These are phyloP conservation scores for Myochromella boudieri DNA, from an alignment of 768 basidiomycete species.

Conservation along the genomic window DNA sequence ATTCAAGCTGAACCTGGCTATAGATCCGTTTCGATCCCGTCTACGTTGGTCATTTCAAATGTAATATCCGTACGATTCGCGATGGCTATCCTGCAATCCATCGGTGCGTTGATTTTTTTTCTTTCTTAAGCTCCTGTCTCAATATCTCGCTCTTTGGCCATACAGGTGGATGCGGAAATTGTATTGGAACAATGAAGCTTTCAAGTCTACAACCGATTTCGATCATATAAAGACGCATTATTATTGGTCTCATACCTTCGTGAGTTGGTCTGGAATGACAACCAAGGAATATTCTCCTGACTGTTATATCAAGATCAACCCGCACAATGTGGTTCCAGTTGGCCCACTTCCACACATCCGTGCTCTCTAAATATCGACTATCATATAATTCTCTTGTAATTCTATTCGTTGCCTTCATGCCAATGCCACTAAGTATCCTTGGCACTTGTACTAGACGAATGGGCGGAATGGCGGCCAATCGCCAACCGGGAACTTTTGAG, in stretches of 20 bases:
- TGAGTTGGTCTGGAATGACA: constrained; percentile 19
- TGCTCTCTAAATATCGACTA: too few species aligned
- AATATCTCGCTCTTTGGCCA: background rate
- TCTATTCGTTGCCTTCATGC: too few species aligned
- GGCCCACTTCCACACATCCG: constrained; percentile 72
- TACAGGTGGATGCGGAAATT: constrained; percentile 77
- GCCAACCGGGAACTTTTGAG: too few species aligned
- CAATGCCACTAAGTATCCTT: too few species aligned
- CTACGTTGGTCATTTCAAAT: constrained; percentile 91
- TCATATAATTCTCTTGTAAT: too few species aligned
- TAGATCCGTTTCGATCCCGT: constrained; percentile 87
- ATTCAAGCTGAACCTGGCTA: background rate
- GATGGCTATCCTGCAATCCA: constrained; percentile 85
- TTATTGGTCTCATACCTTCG: constrained; percentile 58
- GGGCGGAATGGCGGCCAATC: too few species aligned
- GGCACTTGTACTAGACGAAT: too few species aligned
- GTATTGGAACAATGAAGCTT: constrained; percentile 88
- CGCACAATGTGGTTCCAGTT: constrained; percentile 66
- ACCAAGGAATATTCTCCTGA: background rate
- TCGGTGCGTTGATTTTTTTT: constrained; percentile 33
- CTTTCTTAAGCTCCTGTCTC: background rate
- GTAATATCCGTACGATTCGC: constrained; percentile 83
- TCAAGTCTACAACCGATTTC: constrained; percentile 85
- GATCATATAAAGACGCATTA: constrained; percentile 82
- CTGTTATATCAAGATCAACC: constrained; percentile 61